Evolutionary conservation across 2,329 filamentous ascomycete genomes (phyloP), one percentile per base, ranked within the genome.

Genomic region (Neurospora sp.): DNA sequence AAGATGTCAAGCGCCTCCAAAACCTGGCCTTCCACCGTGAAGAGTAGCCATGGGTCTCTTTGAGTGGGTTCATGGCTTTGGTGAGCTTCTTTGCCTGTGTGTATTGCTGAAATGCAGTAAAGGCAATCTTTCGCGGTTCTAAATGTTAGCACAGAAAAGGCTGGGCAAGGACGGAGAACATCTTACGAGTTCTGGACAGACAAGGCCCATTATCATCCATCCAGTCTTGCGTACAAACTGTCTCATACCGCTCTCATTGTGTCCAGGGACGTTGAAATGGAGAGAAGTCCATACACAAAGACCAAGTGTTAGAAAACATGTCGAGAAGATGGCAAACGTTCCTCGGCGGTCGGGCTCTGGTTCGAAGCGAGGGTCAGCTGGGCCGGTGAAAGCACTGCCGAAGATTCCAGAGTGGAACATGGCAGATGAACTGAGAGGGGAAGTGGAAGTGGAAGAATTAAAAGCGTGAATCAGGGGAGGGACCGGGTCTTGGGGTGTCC

Each of bases 361-460:
- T 4, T 66, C 52, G 6, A 62, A 62, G 52, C 28, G 28, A 62
- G 52, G 52, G 8, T 62, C 3, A 36, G 52, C 12, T 10, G 52
- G 52, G 52, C 28, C 52, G 28, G 28, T 62, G 15, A 62, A 62
- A 17, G 52, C 52, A 73, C 77, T 81, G 82, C 36, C 80, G 79
- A 12, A 79, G 2, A 62, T 62, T 10, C 52, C 52, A 28, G 28
- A 33, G 15, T 62, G 52, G 1, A 36, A 33, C 52, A 62, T 62
- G 6, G 23, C 23, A 6, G 15, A 17, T 62, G 1, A 33, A 33
- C 1, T 3, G 2, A 28, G 6, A 17, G 12, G 46, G 12, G 10
- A 33, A 8, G 11, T 33, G 6, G n/a, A 28, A 8, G 11, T 33
- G 6, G 11, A 33, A 57, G 23, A 17, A 4, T 33, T 1, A 23